Base-by-base conservation (phyloP, 2,329 filamentous ascomycete species). In the Cadophora gregata region DNA sequence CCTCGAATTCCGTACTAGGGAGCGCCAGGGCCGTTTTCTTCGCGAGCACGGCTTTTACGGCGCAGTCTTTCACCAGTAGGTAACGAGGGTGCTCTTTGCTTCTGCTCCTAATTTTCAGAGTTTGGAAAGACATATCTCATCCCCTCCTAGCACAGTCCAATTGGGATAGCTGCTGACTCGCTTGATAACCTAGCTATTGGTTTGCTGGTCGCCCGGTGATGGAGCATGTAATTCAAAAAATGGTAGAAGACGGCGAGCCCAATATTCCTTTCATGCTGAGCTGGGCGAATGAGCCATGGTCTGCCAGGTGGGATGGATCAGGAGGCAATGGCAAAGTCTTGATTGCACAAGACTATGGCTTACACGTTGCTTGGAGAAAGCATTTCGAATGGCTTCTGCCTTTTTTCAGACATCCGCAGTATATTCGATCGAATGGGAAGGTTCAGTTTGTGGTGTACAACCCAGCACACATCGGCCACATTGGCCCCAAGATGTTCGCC, bases 231-330 rank as follows among this genome's bases (percentile, higher is more conserved):
- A 51, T 68, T 24, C 45, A 64, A 42, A 62, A 62, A 10, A 68
- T 68, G 67, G 21, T 68, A 38, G 33, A 61, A 45, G 67, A 68
- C 55, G 67, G 67, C 36, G 67, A 68, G 31, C 67, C 67, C 1
- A 62, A 68, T 27, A 64, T 62, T 6, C 60, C 60, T 0, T 68
- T 68, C n/a, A 68, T 68, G 67, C 55, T 68, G 7, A 66, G 53
- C 25, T 68, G 67, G 67, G 67, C 67, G 29, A 68, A 68, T 27
- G 67, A 68, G 29, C 67, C 67, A 5, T 68, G 67, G 67, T 64
- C 59, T 10, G 59, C 63, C 14, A 60, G 62, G 24, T 68, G 66
- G 66, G 66, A 68, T 36, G 66, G 66, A 36, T 36, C 31, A 9
- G 61, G 56, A 6, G 31, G 33, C 3, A 50, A 25, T 9, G 59